phyloP scores from a whole-genome alignment of 2,329 filamentous ascomycete species.

The Neoarthrinium moseri region DNA sequence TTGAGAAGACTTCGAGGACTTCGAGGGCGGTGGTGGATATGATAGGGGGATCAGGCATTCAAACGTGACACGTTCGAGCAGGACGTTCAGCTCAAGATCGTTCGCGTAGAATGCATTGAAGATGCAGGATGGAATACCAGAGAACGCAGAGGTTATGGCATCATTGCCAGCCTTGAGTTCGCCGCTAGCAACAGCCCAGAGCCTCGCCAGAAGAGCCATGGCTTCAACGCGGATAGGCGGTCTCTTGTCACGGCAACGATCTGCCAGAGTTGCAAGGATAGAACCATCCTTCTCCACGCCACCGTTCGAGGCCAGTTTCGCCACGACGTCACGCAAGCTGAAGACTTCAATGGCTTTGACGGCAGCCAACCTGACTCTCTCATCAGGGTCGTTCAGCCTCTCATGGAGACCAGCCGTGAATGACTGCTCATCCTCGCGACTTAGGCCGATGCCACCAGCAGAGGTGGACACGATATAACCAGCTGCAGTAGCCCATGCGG shows the following conservation, averaged over 20 bases:
- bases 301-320: constrained; percentile 76
- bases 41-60: constrained; percentile 87
- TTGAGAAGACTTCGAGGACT: constrained; percentile 60
- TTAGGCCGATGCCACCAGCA: constrained; percentile 84
- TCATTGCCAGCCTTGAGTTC: constrained; percentile 85
- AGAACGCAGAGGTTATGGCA: constrained; percentile 69
- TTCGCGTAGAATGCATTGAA: constrained; percentile 90
- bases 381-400: constrained; percentile 83
- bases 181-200: constrained; percentile 91
- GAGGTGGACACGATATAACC: constrained; percentile 89
- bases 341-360: constrained; percentile 82
- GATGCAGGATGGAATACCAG: constrained; percentile 79
- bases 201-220: constrained; percentile 77
- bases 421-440: constrained; percentile 74
- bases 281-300: constrained; percentile 75
- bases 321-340: constrained; percentile 74
- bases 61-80: constrained; percentile 81
- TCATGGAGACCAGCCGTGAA: constrained; percentile 74
- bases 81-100: constrained; percentile 78
- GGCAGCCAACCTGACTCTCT: constrained; percentile 87
- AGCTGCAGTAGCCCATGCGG: constrained; percentile 80
- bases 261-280: constrained; percentile 77
- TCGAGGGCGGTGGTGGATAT: constrained; percentile 70
- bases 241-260: constrained; percentile 85
- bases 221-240: constrained; percentile 79